A percentile compares a stretch with the other conserved stretches of the same genome.
phyloP scores from a whole-genome alignment of 495 filamentous ascomycete genomes.

The Pyronema domesticum region DNA sequence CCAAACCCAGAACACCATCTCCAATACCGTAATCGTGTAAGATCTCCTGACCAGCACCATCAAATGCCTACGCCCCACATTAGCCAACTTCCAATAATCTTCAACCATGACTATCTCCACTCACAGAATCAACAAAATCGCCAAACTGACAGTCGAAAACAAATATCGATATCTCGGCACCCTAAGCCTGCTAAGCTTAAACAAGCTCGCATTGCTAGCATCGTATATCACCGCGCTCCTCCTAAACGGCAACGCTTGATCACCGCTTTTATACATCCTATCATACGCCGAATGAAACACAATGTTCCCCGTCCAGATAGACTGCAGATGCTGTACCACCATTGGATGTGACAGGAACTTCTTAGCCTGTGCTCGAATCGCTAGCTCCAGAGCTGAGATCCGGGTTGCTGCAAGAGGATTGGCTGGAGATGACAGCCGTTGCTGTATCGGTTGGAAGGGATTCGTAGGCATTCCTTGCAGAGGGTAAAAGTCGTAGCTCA shows the following conservation, averaged over 20 bases:
- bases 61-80: conserved; percentile 6
- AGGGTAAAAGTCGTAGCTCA: conserved; percentile 88
- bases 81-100: neutral
- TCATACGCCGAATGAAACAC: conserved; percentile 80
- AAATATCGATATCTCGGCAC: conserved; percentile 83
- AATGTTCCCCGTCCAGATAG: conserved; percentile 87
- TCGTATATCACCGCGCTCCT: conserved; percentile 78
- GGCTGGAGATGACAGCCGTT: conserved; percentile 17
- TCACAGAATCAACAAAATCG: conserved; percentile 65
- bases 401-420: conserved; percentile 28
- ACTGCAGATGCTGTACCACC: conserved; percentile 80
- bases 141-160: conserved; percentile 67
- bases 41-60: conserved; percentile 30
- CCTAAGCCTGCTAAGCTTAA: conserved; percentile 75
- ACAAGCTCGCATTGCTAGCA: conserved; percentile 67
- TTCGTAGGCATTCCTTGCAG: conserved; percentile 48
- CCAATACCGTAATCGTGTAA: conserved; percentile 56
- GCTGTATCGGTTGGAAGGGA: neutral
- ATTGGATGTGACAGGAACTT: conserved; percentile 76
- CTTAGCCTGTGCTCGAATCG: conserved; percentile 72
- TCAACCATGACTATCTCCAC: conserved; percentile 49
- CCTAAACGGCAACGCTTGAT: conserved; percentile 30
- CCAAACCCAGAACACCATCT: conserved; percentile 91
- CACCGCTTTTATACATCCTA: conserved; percentile 45
- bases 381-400: conserved; percentile 76